These are phyloP conservation scores for Zoysia pacifica DNA, from an alignment of 176 grass and related monocot genomes.

Conservation along the genomic window DNA sequence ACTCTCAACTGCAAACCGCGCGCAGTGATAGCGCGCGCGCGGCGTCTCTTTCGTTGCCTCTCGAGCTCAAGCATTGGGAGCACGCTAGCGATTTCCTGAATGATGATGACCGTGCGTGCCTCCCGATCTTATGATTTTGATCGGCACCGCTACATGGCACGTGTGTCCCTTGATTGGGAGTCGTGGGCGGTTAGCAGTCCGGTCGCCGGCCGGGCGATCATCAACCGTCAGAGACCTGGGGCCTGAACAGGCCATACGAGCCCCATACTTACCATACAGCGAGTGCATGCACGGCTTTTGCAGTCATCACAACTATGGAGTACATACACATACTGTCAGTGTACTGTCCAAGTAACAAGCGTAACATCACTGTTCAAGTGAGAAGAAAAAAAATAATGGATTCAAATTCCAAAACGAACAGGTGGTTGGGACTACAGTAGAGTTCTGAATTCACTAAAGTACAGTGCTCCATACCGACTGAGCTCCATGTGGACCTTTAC, in stretches of 20 bases:
- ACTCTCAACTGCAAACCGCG: conserved; percentile 32
- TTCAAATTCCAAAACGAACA: conserved; percentile 12
- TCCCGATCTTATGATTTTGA: no score
- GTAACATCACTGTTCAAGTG: neutral
- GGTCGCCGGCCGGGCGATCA: neutral
- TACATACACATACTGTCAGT: neutral
- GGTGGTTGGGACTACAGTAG: neutral
- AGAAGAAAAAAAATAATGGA: neutral
- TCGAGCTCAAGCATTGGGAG: neutral
- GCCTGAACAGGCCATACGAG: neutral
- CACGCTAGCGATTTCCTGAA: neutral
- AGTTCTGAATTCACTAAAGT: neutral
- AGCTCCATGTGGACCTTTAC: neutral
- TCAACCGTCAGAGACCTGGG: neutral
- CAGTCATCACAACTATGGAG: neutral
- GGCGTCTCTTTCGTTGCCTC: neutral
- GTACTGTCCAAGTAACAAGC: neutral
- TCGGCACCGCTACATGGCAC: neutral
- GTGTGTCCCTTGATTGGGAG: neutral
- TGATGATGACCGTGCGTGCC: neutral
- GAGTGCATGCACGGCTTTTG: neutral
- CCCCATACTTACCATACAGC: neutral
- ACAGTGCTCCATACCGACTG: neutral
- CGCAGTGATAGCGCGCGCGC: conserved; percentile 4
- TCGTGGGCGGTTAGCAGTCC: conserved; percentile 8